Conservation (phyloP, 306 rosid genomes). For the Casuarina cunninghamiana region DNA sequence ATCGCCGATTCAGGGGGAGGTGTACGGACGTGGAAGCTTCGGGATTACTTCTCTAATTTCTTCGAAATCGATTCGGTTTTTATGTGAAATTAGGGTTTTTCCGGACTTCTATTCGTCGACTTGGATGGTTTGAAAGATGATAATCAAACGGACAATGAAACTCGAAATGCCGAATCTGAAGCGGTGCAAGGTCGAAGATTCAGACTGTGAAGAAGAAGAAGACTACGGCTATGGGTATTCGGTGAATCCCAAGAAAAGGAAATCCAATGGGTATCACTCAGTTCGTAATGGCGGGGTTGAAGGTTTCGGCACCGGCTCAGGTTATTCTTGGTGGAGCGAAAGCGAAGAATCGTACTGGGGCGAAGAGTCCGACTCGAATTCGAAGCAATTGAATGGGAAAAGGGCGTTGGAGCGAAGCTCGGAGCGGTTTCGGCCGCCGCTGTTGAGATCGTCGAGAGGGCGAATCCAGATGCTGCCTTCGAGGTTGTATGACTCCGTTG, state of each 20-base stretch:
- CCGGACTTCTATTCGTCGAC: not conserved
- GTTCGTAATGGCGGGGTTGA: slow-evolving; percentile 45
- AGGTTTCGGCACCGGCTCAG: slow-evolving; percentile 61
- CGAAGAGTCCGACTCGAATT: slow-evolving; percentile 58
- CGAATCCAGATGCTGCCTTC: slow-evolving; percentile 68
- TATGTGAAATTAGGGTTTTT: slow-evolving; percentile 65
- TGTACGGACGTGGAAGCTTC: not conserved
- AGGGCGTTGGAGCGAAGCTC: slow-evolving; percentile 24
- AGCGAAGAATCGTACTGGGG: slow-evolving; percentile 55
- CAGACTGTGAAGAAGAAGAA: slow-evolving; percentile 33
- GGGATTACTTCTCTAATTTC: slow-evolving; percentile 22
- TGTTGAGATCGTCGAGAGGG: slow-evolving; percentile 70
- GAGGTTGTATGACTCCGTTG: slow-evolving; percentile 65
- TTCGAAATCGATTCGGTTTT: slow-evolving; percentile 22
- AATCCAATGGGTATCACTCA: slow-evolving; percentile 39
- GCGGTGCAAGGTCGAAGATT: slow-evolving; percentile 68
- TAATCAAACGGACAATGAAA: slow-evolving; percentile 66
- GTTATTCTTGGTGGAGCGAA: slow-evolving; percentile 51
- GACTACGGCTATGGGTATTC: slow-evolving; percentile 30
- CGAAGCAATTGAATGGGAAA: slow-evolving; percentile 29
- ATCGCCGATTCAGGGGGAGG: slow-evolving; percentile 4
- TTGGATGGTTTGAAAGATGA: slow-evolving; percentile 52
- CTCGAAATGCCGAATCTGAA: slow-evolving; percentile 81
- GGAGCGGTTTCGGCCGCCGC: slow-evolving; percentile 35
- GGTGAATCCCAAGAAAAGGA: slow-evolving; percentile 57